These are phyloP conservation scores for Coniferiporia weirii DNA, from an alignment of 1,284 basidiomycete genomes.

Conservation along the genomic window DNA sequence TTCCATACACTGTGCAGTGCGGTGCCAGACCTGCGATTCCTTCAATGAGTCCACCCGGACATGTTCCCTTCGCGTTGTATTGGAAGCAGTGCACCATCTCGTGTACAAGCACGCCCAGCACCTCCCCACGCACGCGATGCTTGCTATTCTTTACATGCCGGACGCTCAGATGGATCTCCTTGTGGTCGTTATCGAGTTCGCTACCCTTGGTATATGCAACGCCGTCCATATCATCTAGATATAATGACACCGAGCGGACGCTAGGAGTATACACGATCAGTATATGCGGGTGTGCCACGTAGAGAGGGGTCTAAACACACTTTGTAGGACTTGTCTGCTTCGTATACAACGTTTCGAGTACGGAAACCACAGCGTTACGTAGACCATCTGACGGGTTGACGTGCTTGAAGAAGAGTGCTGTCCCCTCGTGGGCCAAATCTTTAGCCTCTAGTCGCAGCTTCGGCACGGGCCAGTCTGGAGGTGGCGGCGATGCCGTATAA, in stretches of 20 bases:
- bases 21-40: conserved; percentile 58
- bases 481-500: conserved; percentile 1
- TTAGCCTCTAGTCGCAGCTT: conserved; percentile 51
- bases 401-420: conserved; percentile 48
- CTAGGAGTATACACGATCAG: neutral
- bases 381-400: conserved; percentile 45
- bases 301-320: conserved; percentile 34
- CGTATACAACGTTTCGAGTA: conserved; percentile 57
- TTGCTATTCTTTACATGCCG: conserved; percentile 48
- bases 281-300: neutral
- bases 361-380: conserved; percentile 45
- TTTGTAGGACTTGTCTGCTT: conserved; percentile 48
- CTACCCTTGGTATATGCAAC: conserved; percentile 51
- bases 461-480: conserved; percentile 45
- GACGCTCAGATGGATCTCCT: conserved; percentile 68
- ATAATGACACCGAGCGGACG: conserved; percentile 13
- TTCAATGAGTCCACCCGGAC: conserved; percentile 64
- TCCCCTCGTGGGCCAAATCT: conserved; percentile 54
- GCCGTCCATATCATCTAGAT: conserved; percentile 43
- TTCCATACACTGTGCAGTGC: neutral
- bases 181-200: conserved; percentile 45
- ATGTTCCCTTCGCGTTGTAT: conserved; percentile 52
- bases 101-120: conserved; percentile 57
- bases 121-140: conserved; percentile 50
- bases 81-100: conserved; percentile 75